These are phyloP conservation scores for Sugiyamaella japonica DNA, from an alignment of 1,139 yeast genomes.

Conservation along the genomic window DNA sequence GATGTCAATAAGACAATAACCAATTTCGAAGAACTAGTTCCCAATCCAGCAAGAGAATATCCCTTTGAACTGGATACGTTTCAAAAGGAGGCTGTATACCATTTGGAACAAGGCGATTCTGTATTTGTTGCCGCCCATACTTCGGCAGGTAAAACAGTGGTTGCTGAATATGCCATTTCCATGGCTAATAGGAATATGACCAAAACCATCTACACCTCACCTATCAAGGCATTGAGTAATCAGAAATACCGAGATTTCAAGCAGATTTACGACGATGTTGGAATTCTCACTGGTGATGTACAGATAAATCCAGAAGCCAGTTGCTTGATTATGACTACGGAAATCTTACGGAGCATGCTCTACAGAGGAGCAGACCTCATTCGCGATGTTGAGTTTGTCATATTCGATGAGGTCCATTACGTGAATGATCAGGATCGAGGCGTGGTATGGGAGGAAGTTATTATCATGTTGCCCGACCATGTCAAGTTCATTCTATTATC, in stretches of 20 bases:
- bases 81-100: slow-evolving; percentile 96
- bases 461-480: slow-evolving; percentile 93
- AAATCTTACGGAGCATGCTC: slow-evolving; percentile 89
- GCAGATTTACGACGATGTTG: slow-evolving; percentile 87
- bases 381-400: slow-evolving; percentile 95
- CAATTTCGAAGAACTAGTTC: slow-evolving; percentile 83
- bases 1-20: slow-evolving; percentile 80
- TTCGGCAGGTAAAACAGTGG: slow-evolving; percentile 91
- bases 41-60: slow-evolving; percentile 89
- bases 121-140: slow-evolving; percentile 98
- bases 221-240: slow-evolving; percentile 87
- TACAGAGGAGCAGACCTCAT: slow-evolving; percentile 95
- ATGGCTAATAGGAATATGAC: slow-evolving; percentile 90
- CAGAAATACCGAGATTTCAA: slow-evolving; percentile 93
- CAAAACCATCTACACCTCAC: slow-evolving; percentile 88
- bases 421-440: slow-evolving; percentile 97
- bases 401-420: slow-evolving; percentile 96
- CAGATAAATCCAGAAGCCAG: slow-evolving; percentile 97
- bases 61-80: slow-evolving; percentile 93
- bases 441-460: slow-evolving; percentile 99
- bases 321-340: slow-evolving; percentile 97
- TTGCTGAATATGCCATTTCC: slow-evolving; percentile 92
- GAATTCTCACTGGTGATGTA: slow-evolving; percentile 96
- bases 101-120: slow-evolving; percentile 94
- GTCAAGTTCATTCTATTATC: slow-evolving; percentile 85